Base-by-base conservation (phyloP, 1,139 yeast species). In the Candida neerlandica region DNA sequence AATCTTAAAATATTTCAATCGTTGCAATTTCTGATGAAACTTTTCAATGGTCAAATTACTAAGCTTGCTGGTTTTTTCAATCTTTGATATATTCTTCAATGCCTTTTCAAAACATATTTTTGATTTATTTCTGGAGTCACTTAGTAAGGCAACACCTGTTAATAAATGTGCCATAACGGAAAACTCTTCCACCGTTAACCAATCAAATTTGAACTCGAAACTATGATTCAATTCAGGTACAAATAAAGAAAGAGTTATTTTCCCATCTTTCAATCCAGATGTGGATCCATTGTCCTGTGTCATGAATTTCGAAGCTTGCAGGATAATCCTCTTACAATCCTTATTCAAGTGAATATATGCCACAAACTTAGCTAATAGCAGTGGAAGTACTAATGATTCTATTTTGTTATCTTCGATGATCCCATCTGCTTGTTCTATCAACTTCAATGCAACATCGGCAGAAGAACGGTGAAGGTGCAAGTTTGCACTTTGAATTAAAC, bases 161-260 rank as follows among this genome's bases (percentile, higher is more conserved):
- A 74, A 56, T 41, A 75, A 67, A 55, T 75, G 77, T 30, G 75
- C 67, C 46, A 70, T 49, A 15, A 75, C 60, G 2, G 69, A 65
- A 56, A 75, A 77, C 50, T 78, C 81, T 39, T 70, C 71, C 1
- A 71, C 62, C 32, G 69, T 66, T 16, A 78, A 53, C 82, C 83
- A 79, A 6, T 57, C 51, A 54, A 14, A 71, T 54, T 42, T 53
- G 57, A 51, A 51, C 58, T 18, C 47, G 41, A 14, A 57, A 19
- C 11, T 41, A 32, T 30, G 29, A 21, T 18, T 41, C 29, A 12
- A 19, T n/a, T 30, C 29, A n/a, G 23, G n/a, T 3, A 32, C 10
- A 12, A 16, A 6, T 12, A 41, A 12, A 2, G 16, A 14, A 5
- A 41, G 15, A 4, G 4, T 15, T 14, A 41, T 30, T 32, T 41